Evolutionary conservation across 176 grass and related monocot genomes (phyloP).

Genomic region (Triticum monococcum): DNA sequence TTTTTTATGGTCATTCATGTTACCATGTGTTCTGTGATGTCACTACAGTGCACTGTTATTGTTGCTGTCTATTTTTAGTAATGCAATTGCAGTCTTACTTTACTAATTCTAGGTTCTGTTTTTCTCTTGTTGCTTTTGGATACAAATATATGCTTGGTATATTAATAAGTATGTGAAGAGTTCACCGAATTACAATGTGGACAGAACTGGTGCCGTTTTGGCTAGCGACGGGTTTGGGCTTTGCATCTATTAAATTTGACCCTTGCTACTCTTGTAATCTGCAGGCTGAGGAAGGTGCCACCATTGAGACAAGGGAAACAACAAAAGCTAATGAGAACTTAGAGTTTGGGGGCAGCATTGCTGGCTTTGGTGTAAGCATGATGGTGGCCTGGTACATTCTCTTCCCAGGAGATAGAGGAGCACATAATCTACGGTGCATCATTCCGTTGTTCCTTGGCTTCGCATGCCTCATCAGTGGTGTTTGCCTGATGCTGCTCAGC

Average conservation of each 20-base stretch:
- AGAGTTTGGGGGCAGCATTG: constrained; percentile 12
- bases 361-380: neutral
- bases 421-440: neutral
- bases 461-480: neutral
- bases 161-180: too few species aligned
- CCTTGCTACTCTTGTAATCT: neutral
- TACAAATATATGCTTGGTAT: too few species aligned
- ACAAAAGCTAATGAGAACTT: constrained; percentile 1
- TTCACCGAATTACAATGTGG: too few species aligned
- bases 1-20: too few species aligned
- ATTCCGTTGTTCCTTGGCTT: neutral
- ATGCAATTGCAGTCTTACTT: too few species aligned
- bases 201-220: too few species aligned
- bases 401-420: neutral
- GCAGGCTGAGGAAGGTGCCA: neutral
- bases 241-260: neutral
- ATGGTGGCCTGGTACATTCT: constrained; percentile 20
- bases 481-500: neutral
- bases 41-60: too few species aligned
- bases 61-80: too few species aligned
- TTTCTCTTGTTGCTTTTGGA: too few species aligned
- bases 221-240: too few species aligned
- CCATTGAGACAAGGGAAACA: neutral
- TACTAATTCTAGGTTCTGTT: too few species aligned
- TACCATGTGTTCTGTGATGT: too few species aligned